phyloP scores from a whole-genome alignment of 129 eudicot species.

The Apium graveolens region DNA sequence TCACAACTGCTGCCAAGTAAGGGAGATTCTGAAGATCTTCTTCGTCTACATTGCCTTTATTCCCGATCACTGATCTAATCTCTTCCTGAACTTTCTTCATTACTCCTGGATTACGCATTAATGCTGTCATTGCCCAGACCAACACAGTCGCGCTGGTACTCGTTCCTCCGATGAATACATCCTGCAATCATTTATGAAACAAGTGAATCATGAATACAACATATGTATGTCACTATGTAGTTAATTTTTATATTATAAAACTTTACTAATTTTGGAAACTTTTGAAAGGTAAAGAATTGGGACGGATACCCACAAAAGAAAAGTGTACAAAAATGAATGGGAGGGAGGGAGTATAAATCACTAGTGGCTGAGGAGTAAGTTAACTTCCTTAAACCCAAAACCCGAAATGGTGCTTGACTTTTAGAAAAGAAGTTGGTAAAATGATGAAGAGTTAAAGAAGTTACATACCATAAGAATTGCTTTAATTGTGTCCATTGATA shows the following conservation, averaged over 20 bases:
- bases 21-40: not conserved
- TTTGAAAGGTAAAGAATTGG: no score
- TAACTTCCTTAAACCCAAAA: no score
- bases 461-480: not conserved
- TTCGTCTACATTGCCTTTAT: not conserved
- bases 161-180: not conserved
- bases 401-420: no score
- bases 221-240: no score
- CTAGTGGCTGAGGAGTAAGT: no score
- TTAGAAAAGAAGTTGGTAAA: no score
- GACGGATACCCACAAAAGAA: no score
- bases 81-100: slow-evolving; percentile 4
- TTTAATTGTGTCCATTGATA: not conserved
- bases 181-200: not conserved
- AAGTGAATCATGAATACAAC: not conserved
- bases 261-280: no score
- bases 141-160: not conserved
- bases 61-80: not conserved
- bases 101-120: not conserved
- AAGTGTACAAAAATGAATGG: no score
- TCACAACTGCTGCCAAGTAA: not conserved
- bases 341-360: no score
- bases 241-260: no score
- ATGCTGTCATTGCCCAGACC: not conserved
- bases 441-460: not conserved